Base-by-base conservation (phyloP, 805 yeast species). In the Spencermartinsiella europaea region DNA sequence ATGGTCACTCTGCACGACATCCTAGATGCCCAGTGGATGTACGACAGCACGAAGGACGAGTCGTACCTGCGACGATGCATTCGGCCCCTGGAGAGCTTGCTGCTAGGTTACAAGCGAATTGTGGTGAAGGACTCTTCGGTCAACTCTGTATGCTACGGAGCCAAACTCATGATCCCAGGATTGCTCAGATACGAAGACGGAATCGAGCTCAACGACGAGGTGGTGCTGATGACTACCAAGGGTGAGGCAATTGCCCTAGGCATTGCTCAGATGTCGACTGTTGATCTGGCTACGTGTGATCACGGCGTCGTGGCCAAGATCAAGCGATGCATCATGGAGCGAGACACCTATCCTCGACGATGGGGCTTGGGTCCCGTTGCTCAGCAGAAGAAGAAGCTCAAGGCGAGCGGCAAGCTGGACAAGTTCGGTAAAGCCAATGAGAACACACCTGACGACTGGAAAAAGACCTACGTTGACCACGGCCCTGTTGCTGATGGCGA, bases 321-420 rank as follows among this genome's bases (percentile, higher is more conserved):
- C 64, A 93, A 93, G 79, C 86, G 99, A 76, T 91, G 98, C 76
- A 93, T 93, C 62, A 93, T 93, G 99, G 99, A 93, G 75, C 84
- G 99, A 75, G 99, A 93, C 69, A 80, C 95, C 44, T 93, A 93
- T 71, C 99, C 99, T 72, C 85, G 99, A 79, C 84, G 97, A 79
- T 93, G 99, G 99, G 99, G 99, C 53, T 74, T 93, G 60, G 99
- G 99, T 61, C 99, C 99, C 61, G 87, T 90, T 66, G 98, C 99
- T 51, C 88, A 86, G 71, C 89, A 89, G 83, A 93, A 93, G 85
- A 93, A 93, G 79, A 96, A 91, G 76, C 75, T 93, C 77, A 91
- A 90, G 79, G 85, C 95, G 45, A 95, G 85, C 56, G 99, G 98
- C 63, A 91, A 93, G 73, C 81, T 93, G 64, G 99, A 93, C 76